A percentile compares a stretch with the other conserved stretches of the same genome.
phyloP scores from a whole-genome alignment of 2,329 filamentous ascomycete species.

The Ceratocystis eucalypticola region DNA sequence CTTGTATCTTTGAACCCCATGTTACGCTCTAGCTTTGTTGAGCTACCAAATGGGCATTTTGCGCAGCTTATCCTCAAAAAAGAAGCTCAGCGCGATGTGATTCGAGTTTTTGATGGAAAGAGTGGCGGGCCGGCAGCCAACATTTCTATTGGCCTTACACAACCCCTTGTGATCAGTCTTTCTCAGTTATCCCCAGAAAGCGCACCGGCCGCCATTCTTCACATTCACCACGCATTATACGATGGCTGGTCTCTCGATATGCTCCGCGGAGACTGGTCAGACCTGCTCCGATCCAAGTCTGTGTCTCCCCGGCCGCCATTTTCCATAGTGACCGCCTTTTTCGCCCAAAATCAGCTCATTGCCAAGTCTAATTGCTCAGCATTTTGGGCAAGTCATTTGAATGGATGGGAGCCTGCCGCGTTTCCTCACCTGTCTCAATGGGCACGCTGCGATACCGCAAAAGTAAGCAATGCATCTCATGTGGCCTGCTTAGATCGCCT shows the following conservation, averaged over 20 bases:
- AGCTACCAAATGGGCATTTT: slow-evolving; percentile 37
- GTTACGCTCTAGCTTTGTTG: slow-evolving; percentile 59
- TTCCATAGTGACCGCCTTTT: slow-evolving; percentile 41
- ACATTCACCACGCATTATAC: slow-evolving; percentile 73
- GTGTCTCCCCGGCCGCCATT: slow-evolving; percentile 43
- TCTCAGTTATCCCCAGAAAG: not conserved
- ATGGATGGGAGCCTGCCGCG: not conserved
- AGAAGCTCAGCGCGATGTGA: not conserved
- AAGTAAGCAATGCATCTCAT: not conserved
- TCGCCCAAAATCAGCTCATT: not conserved
- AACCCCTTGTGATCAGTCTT: not conserved
- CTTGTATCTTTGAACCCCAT: slow-evolving; percentile 48
- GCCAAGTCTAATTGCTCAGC: not conserved
- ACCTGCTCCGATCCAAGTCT: slow-evolving; percentile 29
- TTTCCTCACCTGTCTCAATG: slow-evolving; percentile 10
- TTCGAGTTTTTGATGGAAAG: not conserved
- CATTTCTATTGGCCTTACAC: not conserved
- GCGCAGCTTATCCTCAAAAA: slow-evolving; percentile 49
- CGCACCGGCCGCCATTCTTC: slow-evolving; percentile 30
- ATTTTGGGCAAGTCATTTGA: slow-evolving; percentile 15
- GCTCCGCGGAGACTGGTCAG: slow-evolving; percentile 51
- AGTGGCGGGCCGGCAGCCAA: not conserved
- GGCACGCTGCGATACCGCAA: not conserved
- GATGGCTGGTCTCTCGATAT: slow-evolving; percentile 89
- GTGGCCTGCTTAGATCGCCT: not conserved